phyloP scores from a whole-genome alignment of 805 yeast genomes.

The Huiozyma naganishii region DNA sequence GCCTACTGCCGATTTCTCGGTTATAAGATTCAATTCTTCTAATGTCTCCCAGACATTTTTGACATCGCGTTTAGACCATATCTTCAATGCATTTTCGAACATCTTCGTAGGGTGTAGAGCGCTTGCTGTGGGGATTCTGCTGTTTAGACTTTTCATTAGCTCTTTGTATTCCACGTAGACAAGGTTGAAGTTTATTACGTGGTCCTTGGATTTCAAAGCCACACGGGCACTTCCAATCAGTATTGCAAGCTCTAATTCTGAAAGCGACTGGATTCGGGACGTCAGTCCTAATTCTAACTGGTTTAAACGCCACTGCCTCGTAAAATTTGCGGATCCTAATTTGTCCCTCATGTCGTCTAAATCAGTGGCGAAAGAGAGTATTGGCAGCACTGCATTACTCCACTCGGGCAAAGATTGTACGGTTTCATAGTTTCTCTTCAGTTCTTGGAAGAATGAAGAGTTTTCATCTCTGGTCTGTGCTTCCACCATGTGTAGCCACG shows the following conservation, averaged over 20 bases:
- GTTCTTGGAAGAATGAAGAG: conserved; percentile 28
- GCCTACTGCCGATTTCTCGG: conserved; percentile 36
- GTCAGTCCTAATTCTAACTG: conserved; percentile 19
- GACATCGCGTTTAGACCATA: conserved; percentile 53
- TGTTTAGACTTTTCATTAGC: conserved; percentile 38
- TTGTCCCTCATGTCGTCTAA: conserved; percentile 21
- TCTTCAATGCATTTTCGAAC: conserved; percentile 33
- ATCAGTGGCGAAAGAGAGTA: conserved; percentile 28
- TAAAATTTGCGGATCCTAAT: conserved; percentile 6
- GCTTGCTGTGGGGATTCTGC: conserved; percentile 28
- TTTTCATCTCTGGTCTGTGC: conserved; percentile 18
- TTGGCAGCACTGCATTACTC: conserved; percentile 33
- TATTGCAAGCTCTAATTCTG: conserved; percentile 62
- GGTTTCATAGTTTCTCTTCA: conserved; percentile 44
- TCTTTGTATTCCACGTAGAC: conserved; percentile 65
- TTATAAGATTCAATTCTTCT: conserved; percentile 42
- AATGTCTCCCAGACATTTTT: conserved; percentile 67
- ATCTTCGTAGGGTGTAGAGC: conserved; percentile 11
- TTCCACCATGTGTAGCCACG: conserved; percentile 38
- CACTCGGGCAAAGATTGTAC: conserved; percentile 46
- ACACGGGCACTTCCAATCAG: conserved; percentile 70
- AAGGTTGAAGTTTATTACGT: conserved; percentile 60
- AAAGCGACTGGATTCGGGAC: conserved; percentile 32
- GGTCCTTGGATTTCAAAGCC: conserved; percentile 44
- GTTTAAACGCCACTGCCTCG: conserved; percentile 22